Evolutionary conservation across 208 protist species (phyloP), one percentile per base, ranked within the genome.

Genomic region (Strigomonas galati): DNA sequence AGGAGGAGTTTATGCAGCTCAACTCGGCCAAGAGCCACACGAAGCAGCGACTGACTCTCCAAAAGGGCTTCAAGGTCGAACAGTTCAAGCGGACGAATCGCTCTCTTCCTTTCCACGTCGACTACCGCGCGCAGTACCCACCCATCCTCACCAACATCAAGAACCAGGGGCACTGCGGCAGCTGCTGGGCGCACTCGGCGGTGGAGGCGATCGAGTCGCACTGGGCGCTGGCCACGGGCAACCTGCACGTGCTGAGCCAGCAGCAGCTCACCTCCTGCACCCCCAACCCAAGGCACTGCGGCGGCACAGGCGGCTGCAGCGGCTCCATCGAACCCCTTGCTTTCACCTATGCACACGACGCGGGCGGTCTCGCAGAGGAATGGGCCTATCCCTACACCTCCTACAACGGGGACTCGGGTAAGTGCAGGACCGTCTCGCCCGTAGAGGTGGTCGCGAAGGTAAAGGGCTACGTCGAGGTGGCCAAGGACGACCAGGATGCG

Each of bases 261-360:
- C 92, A 98, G 72, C 78, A 97, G 65, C 66, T 98, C 44, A 95
- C 97, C 27, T 89, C 96, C 40, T 99, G 97, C 79, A 72, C 75
- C 2, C 55, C 76, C 19, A 95, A 90, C 56, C 65, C 72, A 19
- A 24, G 56, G 21, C 74, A 81, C 60, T 87, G 86, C 51, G 86
- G 77, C 26, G 85, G 80, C 32, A 74, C 77, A 28, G 74, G 81
- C 30, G 94, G 91, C 31, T 98, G 92, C 67, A 51, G 67, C 15
- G 93, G 93, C 21, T 84, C 92, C 52, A 76, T 89, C 30, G 90
- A 89, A 57, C 69, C 76, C 43, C 44, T 90, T 48, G 89, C 87
- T 7, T 95, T 85, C 68, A 68, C 92, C 59, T 95, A 90, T 53
- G 59, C 92, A n/a, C 65, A 76, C 26, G 66, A 79, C 12, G 72